Evolutionary conservation across 2,329 filamentous ascomycete species (phyloP).

Genomic region (Trichoderma lentiforme): DNA sequence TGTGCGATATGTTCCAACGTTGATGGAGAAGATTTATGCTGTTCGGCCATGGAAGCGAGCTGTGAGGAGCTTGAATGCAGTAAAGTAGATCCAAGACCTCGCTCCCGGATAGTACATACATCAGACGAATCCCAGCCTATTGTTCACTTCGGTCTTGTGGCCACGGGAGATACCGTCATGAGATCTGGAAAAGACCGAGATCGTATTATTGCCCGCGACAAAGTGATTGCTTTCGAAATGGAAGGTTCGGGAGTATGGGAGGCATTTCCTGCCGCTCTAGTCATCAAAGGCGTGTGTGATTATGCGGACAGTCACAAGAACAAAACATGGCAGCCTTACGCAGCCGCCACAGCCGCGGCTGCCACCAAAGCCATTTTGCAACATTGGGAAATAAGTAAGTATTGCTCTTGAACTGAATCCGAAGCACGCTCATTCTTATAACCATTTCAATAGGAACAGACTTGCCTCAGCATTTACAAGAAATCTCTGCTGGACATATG

Average conservation of each 20-base stretch:
- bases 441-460: too few relatives aligned
- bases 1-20: fast-evolving
- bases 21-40: neutral
- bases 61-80: neutral
- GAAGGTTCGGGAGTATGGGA: constrained; percentile 30
- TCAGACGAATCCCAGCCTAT: fast-evolving
- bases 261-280: constrained; percentile 28
- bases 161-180: constrained; percentile 36
- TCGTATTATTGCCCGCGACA: constrained; percentile 22
- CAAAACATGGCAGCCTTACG: neutral
- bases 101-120: fast-evolving
- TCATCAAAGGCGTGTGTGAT: constrained; percentile 13
- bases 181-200: constrained; percentile 37
- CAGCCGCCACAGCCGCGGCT: neutral
- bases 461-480: too few relatives aligned
- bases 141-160: neutral
- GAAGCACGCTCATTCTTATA: too few relatives aligned
- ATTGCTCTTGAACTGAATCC: too few relatives aligned
- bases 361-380: neutral
- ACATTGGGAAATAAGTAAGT: neutral
- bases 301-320: neutral
- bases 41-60: neutral
- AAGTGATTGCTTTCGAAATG: constrained; percentile 29
- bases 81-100: neutral
- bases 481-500: too few relatives aligned